These are phyloP conservation scores for Globisporangium radiosum DNA, from an alignment of 352 stramenopile species.

Conservation along the genomic window DNA sequence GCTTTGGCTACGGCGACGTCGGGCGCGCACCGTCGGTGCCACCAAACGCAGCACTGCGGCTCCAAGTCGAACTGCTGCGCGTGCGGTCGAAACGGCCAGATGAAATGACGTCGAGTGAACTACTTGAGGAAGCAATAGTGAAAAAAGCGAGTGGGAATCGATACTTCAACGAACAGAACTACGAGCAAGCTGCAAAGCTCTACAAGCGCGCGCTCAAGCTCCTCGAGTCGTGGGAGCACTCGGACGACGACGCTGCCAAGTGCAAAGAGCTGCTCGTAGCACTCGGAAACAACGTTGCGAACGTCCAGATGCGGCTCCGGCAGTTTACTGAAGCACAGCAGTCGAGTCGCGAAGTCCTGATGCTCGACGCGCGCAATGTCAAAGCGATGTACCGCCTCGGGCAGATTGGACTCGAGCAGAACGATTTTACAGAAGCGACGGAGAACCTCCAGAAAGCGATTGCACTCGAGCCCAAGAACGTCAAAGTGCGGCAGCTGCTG, in stretches of 20 bases:
- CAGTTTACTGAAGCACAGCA: constrained; percentile 71
- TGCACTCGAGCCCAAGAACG: constrained; percentile 57
- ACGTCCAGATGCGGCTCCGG: constrained; percentile 71
- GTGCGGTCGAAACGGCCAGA: constrained; percentile 61
- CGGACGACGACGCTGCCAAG: constrained; percentile 33
- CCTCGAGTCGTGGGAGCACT: constrained; percentile 66
- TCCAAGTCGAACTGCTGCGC: constrained; percentile 50
- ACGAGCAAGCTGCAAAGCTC: constrained; percentile 72
- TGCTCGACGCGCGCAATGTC: constrained; percentile 63
- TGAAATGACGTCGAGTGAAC: constrained; percentile 68
- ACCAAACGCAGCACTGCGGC: constrained; percentile 39
- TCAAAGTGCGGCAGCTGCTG: constrained; percentile 57
- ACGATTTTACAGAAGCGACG: constrained; percentile 61
- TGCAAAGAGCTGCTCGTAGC: constrained; percentile 75
- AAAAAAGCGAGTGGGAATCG: constrained; percentile 83
- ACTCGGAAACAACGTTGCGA: constrained; percentile 78
- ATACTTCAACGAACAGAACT: constrained; percentile 79
- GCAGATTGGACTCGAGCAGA: constrained; percentile 65
- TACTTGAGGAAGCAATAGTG: constrained; percentile 67
- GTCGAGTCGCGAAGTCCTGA: constrained; percentile 73
- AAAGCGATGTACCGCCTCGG: constrained; percentile 77
- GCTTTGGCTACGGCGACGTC: constrained; percentile 73
- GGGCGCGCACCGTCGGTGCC: constrained; percentile 42
- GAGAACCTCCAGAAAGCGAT: constrained; percentile 56
- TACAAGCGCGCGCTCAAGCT: constrained; percentile 83